Percentiles rank a stretch among this genome's conserved stretches.
phyloP scores from a whole-genome alignment of 345 rosid species.

The Nephelium lappaceum region DNA sequence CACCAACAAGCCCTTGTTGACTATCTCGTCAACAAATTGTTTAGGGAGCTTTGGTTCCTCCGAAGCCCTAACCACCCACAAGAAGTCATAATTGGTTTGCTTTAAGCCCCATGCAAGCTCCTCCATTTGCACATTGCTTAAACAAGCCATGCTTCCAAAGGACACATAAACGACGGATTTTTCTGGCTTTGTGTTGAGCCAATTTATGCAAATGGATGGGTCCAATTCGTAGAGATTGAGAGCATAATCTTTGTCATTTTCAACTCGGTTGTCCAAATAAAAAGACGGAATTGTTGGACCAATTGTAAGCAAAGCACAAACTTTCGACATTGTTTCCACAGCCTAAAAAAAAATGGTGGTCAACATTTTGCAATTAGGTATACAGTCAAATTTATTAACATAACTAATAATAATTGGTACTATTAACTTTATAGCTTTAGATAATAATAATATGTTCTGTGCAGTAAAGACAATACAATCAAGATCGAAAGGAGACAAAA shows the following conservation, averaged over 20 bases:
- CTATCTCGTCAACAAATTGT: background rate
- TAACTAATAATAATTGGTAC: no score
- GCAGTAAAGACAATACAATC: no score
- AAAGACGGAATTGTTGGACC: conserved; percentile 75
- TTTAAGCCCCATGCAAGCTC: conserved; percentile 53
- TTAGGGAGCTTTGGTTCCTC: conserved; percentile 41
- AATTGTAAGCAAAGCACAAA: conserved; percentile 43
- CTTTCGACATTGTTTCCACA: conserved; percentile 46
- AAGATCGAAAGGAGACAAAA: no score
- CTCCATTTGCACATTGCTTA: conserved; percentile 47
- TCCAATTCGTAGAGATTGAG: conserved; percentile 47
- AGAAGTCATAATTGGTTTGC: conserved; percentile 34
- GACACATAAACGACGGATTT: conserved; percentile 63
- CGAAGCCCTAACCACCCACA: conserved; percentile 58
- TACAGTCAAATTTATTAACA: no score
- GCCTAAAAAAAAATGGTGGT: conserved; percentile 27
- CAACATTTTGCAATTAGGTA: background rate
- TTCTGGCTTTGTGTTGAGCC: conserved; percentile 53
- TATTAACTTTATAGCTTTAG: no score
- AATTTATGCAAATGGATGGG: conserved; percentile 28
- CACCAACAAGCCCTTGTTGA: conserved; percentile 9
- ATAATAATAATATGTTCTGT: no score
- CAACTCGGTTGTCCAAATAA: conserved; percentile 52
- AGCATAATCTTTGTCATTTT: conserved; percentile 47
- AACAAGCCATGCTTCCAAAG: conserved; percentile 63